Evolutionary conservation across 2,329 filamentous ascomycete genomes (phyloP).

Genomic region (Botryotinia calthae): DNA sequence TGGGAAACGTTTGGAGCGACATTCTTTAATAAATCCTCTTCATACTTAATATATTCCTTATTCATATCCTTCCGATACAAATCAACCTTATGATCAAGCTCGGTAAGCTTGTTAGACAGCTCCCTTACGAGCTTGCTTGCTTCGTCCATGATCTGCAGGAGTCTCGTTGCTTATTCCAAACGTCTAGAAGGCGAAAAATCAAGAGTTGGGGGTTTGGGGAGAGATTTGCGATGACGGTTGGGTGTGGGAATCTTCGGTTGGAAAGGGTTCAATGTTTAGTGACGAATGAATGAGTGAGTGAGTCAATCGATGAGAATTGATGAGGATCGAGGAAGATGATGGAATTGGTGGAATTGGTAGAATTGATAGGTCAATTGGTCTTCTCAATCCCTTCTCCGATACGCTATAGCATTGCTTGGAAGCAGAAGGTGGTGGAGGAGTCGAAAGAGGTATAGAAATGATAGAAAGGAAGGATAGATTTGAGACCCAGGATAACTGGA

Average conservation of each 20-base stretch:
- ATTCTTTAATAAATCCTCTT: constrained; percentile 49
- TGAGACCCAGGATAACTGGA: background rate
- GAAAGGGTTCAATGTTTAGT: too few relatives aligned
- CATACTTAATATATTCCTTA: constrained; percentile 55
- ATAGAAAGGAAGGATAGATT: background rate
- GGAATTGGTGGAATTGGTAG: background rate
- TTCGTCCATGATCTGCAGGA: constrained; percentile 45
- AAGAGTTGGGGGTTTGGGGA: background rate
- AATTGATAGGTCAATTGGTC: background rate
- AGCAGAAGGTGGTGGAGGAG: background rate
- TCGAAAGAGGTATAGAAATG: background rate
- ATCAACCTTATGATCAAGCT: constrained; percentile 57
- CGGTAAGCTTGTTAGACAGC: constrained; percentile 41
- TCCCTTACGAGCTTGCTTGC: constrained; percentile 45
- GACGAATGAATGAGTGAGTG: too few relatives aligned
- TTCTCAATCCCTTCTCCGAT: background rate
- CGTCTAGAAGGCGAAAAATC: background rate
- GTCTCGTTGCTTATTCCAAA: background rate
- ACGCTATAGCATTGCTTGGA: background rate
- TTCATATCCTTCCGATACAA: constrained; percentile 57
- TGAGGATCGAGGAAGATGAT: background rate
- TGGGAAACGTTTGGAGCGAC: constrained; percentile 48
- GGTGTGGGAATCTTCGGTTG: background rate
- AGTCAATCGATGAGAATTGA: background rate
- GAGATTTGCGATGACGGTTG: background rate